A percentile compares a stretch with the other conserved stretches of the same genome.
Conservation (phyloP, 805 yeast genomes). For the Wickerhamiella cacticola region DNA sequence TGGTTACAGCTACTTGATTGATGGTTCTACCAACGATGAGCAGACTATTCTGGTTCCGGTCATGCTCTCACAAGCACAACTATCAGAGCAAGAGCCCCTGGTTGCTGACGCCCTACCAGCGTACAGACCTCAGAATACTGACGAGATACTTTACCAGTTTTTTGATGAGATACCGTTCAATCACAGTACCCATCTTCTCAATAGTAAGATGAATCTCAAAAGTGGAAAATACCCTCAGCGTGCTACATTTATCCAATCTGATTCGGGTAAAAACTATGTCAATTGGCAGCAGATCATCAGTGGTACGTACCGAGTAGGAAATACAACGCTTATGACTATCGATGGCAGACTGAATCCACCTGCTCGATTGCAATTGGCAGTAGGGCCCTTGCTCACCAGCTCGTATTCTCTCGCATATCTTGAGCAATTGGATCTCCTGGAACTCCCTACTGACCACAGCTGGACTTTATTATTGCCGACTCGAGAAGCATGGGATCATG, state of each 20-base stretch:
- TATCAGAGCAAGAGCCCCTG: background rate
- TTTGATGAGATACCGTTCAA: slow-evolving; percentile 6
- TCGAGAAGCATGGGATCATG: slow-evolving; percentile 54
- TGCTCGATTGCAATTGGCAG: slow-evolving; percentile 45
- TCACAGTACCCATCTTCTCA: slow-evolving; percentile 25
- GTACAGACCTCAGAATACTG: slow-evolving; percentile 18
- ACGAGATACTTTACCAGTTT: slow-evolving; percentile 43
- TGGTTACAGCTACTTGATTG: slow-evolving; percentile 43
- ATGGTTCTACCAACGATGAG: slow-evolving; percentile 34
- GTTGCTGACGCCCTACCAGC: background rate
- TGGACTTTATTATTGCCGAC: slow-evolving; percentile 74
- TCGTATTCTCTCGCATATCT: slow-evolving; percentile 52
- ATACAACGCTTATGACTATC: slow-evolving; percentile 53
- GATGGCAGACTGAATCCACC: slow-evolving; percentile 56
- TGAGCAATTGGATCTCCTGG: slow-evolving; percentile 39
- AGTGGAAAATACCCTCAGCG: slow-evolving; percentile 55
- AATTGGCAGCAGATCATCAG: slow-evolving; percentile 45
- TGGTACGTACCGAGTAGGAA: slow-evolving; percentile 40
- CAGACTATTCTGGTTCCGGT: slow-evolving; percentile 53
- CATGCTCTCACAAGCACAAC: background rate
- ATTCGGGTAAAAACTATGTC: slow-evolving; percentile 30
- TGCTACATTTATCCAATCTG: slow-evolving; percentile 35
- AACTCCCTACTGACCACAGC: slow-evolving; percentile 44
- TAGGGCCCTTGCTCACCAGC: slow-evolving; percentile 53
- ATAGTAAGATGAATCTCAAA: slow-evolving; percentile 30